Base-by-base conservation (phyloP, 306 rosid genomes). In the Vigna mungo region DNA sequence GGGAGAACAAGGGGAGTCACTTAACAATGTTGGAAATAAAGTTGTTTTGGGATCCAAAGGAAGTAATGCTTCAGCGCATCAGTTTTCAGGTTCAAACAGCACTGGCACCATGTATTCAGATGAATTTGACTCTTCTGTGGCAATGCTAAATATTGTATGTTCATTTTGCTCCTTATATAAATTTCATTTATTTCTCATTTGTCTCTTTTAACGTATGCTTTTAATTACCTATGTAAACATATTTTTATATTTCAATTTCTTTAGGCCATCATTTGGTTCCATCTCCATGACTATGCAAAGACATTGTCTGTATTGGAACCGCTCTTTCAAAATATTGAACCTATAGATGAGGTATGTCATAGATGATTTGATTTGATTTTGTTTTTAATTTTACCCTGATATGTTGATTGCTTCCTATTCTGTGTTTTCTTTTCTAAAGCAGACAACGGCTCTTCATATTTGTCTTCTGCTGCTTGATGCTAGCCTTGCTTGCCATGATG, bases 381-480 rank as follows among this genome's bases (percentile, higher is more conserved):
- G 23, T 63, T 75, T 58, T 37, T 30, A 63, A 71, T 65, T 48
- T 77, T 51, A 60, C 65, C 72, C 36, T 78, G 41, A 34, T 54
- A 32, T 69, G 71, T 80, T 84, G 68, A 84, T 66, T 75, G 55
- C 78, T 78, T 37, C 51, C 60, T 60, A 20, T n/a, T 34, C 65
- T 46, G 75, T 72, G 84, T 79, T 61, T 36, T 71, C 61, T 79
- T 72, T 67, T 51, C 55, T 58, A 68, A 36, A 77, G 86, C 96
- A 96, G 97, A 88, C 93, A 74, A 93, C 96, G 56, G 99, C 98
- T 76, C 93, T 93, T 70, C 94, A 86, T 78, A 71, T 92, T 49
- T 96, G 98, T 79, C 96, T 96, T 72, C 84, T 96, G 87, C 84
- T 96, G 84, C 96, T 96, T 86, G 99, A 96, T 85, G 97, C 91